Conservation (phyloP, 2,329 filamentous ascomycete genomes). For the Apiospora sp. region DNA sequence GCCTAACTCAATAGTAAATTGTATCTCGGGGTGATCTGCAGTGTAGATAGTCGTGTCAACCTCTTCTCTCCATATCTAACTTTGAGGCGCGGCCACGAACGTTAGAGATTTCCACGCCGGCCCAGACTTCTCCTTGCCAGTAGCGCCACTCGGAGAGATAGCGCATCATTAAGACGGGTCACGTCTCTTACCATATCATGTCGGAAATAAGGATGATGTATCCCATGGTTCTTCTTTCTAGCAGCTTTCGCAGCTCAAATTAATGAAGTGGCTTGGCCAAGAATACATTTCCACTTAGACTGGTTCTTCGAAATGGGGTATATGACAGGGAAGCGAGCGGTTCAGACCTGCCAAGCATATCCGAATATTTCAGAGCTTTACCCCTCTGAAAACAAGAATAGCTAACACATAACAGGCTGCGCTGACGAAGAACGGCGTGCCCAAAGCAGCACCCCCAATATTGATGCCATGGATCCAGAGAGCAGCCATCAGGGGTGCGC, state of each 20-base stretch:
- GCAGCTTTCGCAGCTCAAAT: not conserved
- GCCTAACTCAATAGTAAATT: conserved; percentile 1
- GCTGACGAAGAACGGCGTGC: conserved; percentile 51
- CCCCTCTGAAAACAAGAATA: conserved; percentile 42
- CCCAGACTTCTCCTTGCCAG: not conserved
- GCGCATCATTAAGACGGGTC: not conserved
- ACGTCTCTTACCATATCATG: not conserved
- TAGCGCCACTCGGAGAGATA: not conserved
- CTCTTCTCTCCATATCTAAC: not conserved
- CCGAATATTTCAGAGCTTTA: conserved; percentile 29
- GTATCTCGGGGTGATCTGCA: not conserved
- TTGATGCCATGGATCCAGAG: conserved; percentile 56
- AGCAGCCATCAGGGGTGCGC: conserved; percentile 55
- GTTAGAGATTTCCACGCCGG: not conserved
- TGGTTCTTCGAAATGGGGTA: not conserved
- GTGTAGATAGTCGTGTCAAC: not conserved
- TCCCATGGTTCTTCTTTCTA: not conserved
- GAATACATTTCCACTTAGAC: too few relatives aligned
- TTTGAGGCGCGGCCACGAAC: not conserved
- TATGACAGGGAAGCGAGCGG: not conserved
- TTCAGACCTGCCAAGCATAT: not conserved
- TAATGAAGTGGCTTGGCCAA: not conserved
- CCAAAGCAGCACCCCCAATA: conserved; percentile 45
- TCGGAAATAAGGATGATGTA: not conserved
- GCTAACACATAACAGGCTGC: conserved; percentile 48